Evolutionary conservation across 2,329 filamentous ascomycete genomes (phyloP).

Genomic region (Ophiostoma sp.): DNA sequence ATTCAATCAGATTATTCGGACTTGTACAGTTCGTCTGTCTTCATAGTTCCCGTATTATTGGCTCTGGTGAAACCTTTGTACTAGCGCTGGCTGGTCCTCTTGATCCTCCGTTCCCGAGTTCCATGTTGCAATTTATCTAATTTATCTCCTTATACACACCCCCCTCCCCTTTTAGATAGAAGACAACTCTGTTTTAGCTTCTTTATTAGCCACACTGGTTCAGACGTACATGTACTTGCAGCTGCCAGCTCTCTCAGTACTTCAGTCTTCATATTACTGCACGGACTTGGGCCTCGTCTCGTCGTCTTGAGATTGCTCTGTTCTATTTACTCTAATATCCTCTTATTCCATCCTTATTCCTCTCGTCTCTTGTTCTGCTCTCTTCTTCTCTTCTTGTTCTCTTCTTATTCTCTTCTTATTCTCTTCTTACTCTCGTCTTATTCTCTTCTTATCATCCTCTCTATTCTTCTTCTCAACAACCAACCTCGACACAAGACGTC

Average conservation of each 20-base stretch:
- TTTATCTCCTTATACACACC: conserved; percentile 6
- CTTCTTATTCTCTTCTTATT: neutral
- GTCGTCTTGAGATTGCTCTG: neutral
- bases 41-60: conserved; percentile 5
- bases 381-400: neutral
- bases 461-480: neutral
- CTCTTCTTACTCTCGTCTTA: neutral
- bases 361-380: neutral
- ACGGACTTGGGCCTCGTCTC: neutral
- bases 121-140: neutral
- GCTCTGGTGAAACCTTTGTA: neutral
- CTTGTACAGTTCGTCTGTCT: neutral
- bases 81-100: neutral
- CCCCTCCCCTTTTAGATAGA: neutral
- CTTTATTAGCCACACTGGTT: neutral
- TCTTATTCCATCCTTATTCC: neutral
- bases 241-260: neutral
- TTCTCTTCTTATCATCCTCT: neutral
- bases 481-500: neutral
- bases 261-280: neutral
- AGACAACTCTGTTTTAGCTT: neutral
- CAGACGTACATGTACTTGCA: conserved; percentile 1
- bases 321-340: neutral
- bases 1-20: no score
- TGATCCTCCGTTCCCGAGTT: neutral